Conservation (phyloP, 169 alveolate species). For the Plasmodium vivax region DNA sequence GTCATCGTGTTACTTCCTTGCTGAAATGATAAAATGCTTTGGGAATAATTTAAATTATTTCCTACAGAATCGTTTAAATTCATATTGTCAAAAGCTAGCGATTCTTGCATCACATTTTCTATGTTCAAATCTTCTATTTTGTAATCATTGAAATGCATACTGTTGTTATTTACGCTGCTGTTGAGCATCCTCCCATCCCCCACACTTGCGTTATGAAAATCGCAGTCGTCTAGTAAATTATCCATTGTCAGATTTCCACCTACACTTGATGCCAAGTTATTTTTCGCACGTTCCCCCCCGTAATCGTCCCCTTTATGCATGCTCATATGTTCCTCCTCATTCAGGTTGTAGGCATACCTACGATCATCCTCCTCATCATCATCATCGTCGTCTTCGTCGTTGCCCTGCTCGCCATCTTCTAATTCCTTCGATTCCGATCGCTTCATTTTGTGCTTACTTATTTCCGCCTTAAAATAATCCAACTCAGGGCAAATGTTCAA, state of each 20-base stretch:
- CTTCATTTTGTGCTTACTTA: constrained; percentile 47
- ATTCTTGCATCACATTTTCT: constrained; percentile 73
- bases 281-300: constrained; percentile 2
- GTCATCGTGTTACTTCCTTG: neutral
- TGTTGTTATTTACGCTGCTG: constrained; percentile 1
- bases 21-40: constrained; percentile 24
- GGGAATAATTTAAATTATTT: constrained; percentile 44
- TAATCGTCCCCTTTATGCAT: neutral
- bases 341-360: neutral
- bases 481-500: constrained; percentile 65
- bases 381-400: neutral
- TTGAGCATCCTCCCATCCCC: constrained; percentile 11
- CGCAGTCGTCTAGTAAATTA: constrained; percentile 24
- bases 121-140: constrained; percentile 64
- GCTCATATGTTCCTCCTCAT: neutral
- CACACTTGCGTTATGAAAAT: constrained; percentile 14
- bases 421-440: constrained; percentile 23
- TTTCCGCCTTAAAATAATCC: constrained; percentile 68
- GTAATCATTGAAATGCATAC: constrained; percentile 14
- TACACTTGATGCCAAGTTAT: neutral
- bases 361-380: neutral
- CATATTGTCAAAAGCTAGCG: constrained; percentile 56
- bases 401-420: constrained; percentile 19
- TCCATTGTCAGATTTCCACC: constrained; percentile 19
- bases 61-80: constrained; percentile 46